Percentiles rank a stretch among this genome's conserved stretches.
These are phyloP conservation scores for Peterozyma toletana DNA, from an alignment of 805 yeast genomes.

Conservation along the genomic window DNA sequence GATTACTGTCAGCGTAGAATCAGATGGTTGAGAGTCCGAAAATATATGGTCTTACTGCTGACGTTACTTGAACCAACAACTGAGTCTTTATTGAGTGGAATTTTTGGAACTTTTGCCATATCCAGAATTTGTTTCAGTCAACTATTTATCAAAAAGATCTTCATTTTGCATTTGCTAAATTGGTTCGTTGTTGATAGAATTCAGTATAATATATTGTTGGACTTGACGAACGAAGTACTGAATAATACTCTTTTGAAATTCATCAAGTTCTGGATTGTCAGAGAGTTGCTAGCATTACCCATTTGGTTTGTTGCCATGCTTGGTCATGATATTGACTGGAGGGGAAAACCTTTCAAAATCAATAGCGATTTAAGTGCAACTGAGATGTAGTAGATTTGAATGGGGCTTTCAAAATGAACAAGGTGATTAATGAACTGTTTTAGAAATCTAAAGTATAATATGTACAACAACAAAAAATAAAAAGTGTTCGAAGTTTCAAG, in stretches of 20 bases:
- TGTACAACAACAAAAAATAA: too few relatives aligned
- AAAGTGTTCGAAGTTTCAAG: too few relatives aligned
- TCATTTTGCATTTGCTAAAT: slow-evolving; percentile 42
- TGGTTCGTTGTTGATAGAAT: slow-evolving; percentile 65
- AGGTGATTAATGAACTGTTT: too few relatives aligned
- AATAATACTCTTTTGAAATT: slow-evolving; percentile 10
- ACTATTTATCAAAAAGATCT: slow-evolving; percentile 27
- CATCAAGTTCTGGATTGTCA: slow-evolving; percentile 48
- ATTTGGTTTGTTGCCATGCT: slow-evolving; percentile 77
- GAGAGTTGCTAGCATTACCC: slow-evolving; percentile 76
- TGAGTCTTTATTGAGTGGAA: slow-evolving; percentile 63
- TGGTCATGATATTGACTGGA: slow-evolving; percentile 73
- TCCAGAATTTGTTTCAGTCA: slow-evolving; percentile 34
- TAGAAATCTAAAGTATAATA: too few relatives aligned
- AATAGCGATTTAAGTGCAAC: slow-evolving; percentile 73
- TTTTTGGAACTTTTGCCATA: slow-evolving; percentile 56
- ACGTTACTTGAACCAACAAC: slow-evolving; percentile 85
- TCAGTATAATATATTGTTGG: slow-evolving; percentile 43
- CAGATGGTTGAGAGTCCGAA: slow-evolving; percentile 81
- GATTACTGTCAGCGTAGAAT: slow-evolving; percentile 66
- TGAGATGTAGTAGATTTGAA: slow-evolving; percentile 26
- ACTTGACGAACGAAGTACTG: slow-evolving; percentile 9
- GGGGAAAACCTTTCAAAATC: slow-evolving; percentile 70
- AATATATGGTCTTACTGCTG: slow-evolving; percentile 81
- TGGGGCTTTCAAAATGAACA: too few relatives aligned